These are phyloP conservation scores for Halenospora varia DNA, from an alignment of 495 filamentous ascomycete species.

Conservation along the genomic window DNA sequence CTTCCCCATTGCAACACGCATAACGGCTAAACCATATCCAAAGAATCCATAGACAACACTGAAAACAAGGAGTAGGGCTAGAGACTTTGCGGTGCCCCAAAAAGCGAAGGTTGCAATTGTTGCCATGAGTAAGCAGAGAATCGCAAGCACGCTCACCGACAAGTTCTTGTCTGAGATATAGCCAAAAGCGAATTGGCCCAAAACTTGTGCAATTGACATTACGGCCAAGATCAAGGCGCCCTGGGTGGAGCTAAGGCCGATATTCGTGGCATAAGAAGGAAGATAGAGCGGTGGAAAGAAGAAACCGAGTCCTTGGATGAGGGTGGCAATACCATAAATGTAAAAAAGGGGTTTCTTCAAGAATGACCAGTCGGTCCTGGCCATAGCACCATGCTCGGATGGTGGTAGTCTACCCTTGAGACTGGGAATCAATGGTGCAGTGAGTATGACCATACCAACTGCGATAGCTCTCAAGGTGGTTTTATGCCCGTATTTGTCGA, in stretches of 20 bases:
- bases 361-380: constrained; percentile 24
- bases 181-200: constrained; percentile 33
- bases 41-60: constrained; percentile 36
- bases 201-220: constrained; percentile 29
- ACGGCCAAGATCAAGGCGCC: constrained; percentile 31
- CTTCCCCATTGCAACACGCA: constrained; percentile 29
- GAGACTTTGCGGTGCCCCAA: constrained; percentile 31
- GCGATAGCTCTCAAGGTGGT: constrained; percentile 35
- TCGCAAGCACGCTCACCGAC: constrained; percentile 19
- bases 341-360: constrained; percentile 28
- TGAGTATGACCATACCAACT: constrained; percentile 30
- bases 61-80: constrained; percentile 28
- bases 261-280: constrained; percentile 29
- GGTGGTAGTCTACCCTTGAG: constrained; percentile 29
- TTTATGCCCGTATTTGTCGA: constrained; percentile 30
- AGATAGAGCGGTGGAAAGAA: constrained; percentile 34
- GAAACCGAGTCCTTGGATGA: constrained; percentile 33
- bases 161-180: constrained; percentile 30
- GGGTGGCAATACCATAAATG: constrained; percentile 24
- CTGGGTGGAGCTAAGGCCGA: constrained; percentile 25
- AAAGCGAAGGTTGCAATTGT: constrained; percentile 26
- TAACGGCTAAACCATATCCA: constrained; percentile 30
- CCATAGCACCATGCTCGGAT: constrained; percentile 18
- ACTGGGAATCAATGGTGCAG: constrained; percentile 30
- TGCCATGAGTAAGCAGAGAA: constrained; percentile 30